phyloP scores from a whole-genome alignment of 495 filamentous ascomycete species.

The Ramalina intermedia region DNA sequence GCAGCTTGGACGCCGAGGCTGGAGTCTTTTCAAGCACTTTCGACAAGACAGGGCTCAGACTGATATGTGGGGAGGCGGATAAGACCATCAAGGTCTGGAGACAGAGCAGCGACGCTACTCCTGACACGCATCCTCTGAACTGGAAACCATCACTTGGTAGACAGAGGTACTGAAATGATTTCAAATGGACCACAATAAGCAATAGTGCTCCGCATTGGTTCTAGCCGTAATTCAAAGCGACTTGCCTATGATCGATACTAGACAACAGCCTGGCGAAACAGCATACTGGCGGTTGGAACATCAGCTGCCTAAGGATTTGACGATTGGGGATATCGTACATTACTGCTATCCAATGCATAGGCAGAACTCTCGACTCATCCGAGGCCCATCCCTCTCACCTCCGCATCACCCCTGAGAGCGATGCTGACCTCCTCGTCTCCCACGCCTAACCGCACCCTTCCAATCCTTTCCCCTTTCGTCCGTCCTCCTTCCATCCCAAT shows the following conservation, averaged over 20 bases:
- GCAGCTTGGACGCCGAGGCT: constrained; percentile 83
- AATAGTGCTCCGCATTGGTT: neutral
- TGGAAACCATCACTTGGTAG: constrained; percentile 79
- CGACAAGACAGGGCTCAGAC: constrained; percentile 70
- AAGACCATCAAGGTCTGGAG: constrained; percentile 99
- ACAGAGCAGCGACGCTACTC: constrained; percentile 74
- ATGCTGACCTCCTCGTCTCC: constrained; percentile 79
- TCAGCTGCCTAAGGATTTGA: no score
- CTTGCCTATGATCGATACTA: neutral
- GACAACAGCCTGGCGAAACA: no score
- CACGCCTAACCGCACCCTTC: constrained; percentile 72
- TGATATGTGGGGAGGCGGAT: constrained; percentile 91
- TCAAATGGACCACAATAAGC: neutral
- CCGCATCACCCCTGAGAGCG: constrained; percentile 77
- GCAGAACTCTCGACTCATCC: constrained; percentile 13
- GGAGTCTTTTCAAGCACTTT: constrained; percentile 89
- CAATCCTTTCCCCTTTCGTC: constrained; percentile 59
- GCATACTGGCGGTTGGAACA: no score
- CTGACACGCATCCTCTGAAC: constrained; percentile 79
- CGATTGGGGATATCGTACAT: no score
- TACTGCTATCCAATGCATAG: neutral
- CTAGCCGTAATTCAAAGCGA: neutral
- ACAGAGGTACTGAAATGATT: constrained; percentile 41
- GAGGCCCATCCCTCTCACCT: constrained; percentile 59
- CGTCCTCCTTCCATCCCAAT: constrained; percentile 62